phyloP scores from a whole-genome alignment of 2,329 filamentous ascomycete genomes.

The Aureobasidium namibiae region DNA sequence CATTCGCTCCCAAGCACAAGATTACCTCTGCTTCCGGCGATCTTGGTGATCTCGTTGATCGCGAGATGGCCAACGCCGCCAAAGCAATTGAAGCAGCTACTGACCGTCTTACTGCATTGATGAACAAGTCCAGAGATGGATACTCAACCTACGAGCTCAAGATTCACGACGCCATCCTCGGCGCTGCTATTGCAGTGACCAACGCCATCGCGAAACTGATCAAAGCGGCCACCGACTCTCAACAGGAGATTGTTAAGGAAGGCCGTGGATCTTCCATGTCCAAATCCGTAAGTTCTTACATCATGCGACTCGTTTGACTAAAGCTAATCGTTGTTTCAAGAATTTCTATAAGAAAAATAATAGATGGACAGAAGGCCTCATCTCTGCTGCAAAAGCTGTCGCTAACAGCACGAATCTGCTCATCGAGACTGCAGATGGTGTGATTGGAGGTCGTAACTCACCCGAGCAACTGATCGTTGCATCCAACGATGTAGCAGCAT shows the following conservation, averaged over 20 bases:
- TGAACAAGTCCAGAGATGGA: slow-evolving; percentile 91
- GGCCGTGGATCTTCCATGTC: slow-evolving; percentile 68
- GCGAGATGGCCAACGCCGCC: slow-evolving; percentile 84
- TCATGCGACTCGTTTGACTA: no score
- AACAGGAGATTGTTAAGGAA: slow-evolving; percentile 93
- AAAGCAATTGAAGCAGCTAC: slow-evolving; percentile 91
- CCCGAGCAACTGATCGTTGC: slow-evolving; percentile 97
- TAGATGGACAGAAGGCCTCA: slow-evolving; percentile 95
- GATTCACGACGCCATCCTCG: slow-evolving; percentile 90
- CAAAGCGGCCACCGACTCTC: slow-evolving; percentile 84
- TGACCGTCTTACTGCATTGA: slow-evolving; percentile 79
- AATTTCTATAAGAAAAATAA: slow-evolving; percentile 99
- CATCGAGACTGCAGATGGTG: slow-evolving; percentile 95
- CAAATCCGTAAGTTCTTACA: slow-evolving; percentile 51
- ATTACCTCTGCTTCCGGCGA: slow-evolving; percentile 72
- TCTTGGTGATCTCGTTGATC: slow-evolving; percentile 85
- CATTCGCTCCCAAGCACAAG: slow-evolving; percentile 84
- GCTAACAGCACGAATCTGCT: slow-evolving; percentile 88
- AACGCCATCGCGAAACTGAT: slow-evolving; percentile 90
- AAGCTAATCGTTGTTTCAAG: no score
- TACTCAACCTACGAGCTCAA: slow-evolving; percentile 95
- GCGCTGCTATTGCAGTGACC: slow-evolving; percentile 86
- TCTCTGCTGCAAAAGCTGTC: slow-evolving; percentile 94
- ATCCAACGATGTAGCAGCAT: slow-evolving; percentile 92
- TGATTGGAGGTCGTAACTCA: slow-evolving; percentile 83